A percentile compares a stretch with the other conserved stretches of the same genome.
Evolutionary conservation across 148 eudicot genomes (phyloP).

Genomic region (Heliosperma pusillum): DNA sequence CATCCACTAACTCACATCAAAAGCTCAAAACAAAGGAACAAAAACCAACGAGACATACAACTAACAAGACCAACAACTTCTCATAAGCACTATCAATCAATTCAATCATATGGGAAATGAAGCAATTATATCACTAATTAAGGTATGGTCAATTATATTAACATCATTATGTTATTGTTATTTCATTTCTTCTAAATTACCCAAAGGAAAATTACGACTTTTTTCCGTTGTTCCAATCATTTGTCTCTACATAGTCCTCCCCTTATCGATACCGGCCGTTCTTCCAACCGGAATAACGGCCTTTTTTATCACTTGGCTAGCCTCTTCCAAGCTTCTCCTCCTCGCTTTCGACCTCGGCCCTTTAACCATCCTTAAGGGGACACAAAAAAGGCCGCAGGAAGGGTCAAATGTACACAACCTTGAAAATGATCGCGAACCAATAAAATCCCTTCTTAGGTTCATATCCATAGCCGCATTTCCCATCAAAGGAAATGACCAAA

Average conservation of each 20-base stretch:
- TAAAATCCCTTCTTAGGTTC: constrained; percentile 23
- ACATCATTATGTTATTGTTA: constrained; percentile 43
- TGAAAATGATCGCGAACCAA: background rate
- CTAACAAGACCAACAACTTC: background rate
- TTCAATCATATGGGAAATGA: constrained; percentile 20
- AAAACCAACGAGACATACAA: background rate
- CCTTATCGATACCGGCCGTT: constrained; percentile 34
- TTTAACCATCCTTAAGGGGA: background rate
- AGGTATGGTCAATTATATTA: constrained; percentile 30
- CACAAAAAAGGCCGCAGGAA: too few relatives aligned
- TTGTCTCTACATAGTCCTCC: constrained; percentile 54
- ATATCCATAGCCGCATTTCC: constrained; percentile 20
- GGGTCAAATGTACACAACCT: constrained; percentile 10
- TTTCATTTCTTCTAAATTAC: constrained; percentile 46
- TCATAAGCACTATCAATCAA: background rate
- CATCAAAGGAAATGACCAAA: constrained; percentile 20
- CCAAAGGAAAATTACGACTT: constrained; percentile 42
- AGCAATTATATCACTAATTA: constrained; percentile 21
- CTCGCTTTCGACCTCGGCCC: constrained; percentile 27
- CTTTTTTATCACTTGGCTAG: constrained; percentile 53
- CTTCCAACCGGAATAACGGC: constrained; percentile 40
- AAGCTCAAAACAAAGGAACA: background rate
- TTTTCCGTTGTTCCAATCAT: constrained; percentile 57
- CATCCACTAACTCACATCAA: background rate
- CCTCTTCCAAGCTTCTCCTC: constrained; percentile 24